phyloP scores from a whole-genome alignment of 164 flowering plant species.

The Pachysandra terminalis region DNA sequence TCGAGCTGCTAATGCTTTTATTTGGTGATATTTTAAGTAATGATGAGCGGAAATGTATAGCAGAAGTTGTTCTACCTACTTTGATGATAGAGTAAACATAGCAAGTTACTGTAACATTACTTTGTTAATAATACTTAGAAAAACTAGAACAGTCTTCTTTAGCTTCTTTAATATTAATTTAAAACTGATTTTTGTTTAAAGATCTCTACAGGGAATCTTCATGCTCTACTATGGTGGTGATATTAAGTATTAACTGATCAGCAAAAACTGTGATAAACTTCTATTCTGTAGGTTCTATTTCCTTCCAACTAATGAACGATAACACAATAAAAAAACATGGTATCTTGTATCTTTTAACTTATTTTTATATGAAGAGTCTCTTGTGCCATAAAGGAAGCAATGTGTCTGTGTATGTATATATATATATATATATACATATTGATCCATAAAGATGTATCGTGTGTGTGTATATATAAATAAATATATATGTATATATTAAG shows the following conservation, averaged over 20 bases:
- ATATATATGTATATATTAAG: too few species aligned
- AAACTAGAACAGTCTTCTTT: not conserved
- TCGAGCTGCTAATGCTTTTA: too few species aligned
- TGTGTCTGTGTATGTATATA: too few species aligned
- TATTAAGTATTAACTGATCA: not conserved
- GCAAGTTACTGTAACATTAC: not conserved
- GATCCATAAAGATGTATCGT: too few species aligned
- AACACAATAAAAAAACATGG: not conserved
- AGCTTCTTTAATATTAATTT: not conserved
- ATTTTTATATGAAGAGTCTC: too few species aligned
- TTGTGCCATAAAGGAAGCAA: too few species aligned
- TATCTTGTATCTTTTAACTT: not conserved
- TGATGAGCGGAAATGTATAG: too few species aligned
- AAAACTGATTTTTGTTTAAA: too few species aligned
- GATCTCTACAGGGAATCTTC: not conserved
- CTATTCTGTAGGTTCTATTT: not conserved
- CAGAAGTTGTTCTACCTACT: not conserved
- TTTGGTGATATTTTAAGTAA: too few species aligned
- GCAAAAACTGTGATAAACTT: not conserved
- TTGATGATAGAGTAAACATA: not conserved
- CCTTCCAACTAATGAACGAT: not conserved
- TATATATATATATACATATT: too few species aligned
- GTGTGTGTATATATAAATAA: too few species aligned
- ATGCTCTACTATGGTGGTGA: not conserved
- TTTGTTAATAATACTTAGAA: not conserved